Percentiles rank a stretch among this genome's conserved stretches.
Conservation (phyloP, 441 rosid genomes). For the Pelargonium cotyledonis region DNA sequence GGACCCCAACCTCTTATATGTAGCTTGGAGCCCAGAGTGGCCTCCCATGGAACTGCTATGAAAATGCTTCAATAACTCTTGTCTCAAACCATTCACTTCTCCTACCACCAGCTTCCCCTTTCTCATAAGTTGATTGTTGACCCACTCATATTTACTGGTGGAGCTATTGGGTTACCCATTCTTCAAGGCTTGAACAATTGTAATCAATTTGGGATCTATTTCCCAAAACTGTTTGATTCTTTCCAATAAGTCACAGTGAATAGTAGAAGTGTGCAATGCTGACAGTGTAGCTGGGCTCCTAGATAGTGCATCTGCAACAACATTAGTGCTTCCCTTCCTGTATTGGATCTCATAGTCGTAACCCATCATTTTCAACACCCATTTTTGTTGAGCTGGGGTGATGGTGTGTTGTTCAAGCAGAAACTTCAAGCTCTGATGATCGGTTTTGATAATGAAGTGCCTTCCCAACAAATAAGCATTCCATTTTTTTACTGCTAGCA, state of each 20-base stretch:
- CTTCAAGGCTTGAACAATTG: too few relatives aligned
- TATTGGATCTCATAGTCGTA: background rate
- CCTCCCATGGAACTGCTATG: background rate
- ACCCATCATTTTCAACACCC: background rate
- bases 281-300: background rate
- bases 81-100: background rate
- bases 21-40: background rate
- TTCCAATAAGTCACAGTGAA: too few relatives aligned
- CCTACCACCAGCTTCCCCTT: background rate
- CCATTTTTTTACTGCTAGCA: background rate
- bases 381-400: background rate
- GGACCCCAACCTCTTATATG: background rate
- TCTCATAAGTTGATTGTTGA: background rate
- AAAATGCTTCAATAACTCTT: background rate
- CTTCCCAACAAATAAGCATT: background rate
- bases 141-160: background rate
- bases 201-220: too few relatives aligned
- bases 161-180: too few relatives aligned
- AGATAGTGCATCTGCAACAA: background rate
- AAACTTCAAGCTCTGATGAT: background rate
- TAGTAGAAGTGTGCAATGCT: too few relatives aligned
- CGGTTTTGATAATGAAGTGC: background rate
- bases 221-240: too few relatives aligned
- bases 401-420: background rate
- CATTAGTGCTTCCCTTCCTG: background rate